phyloP scores from a whole-genome alignment of 2,329 filamentous ascomycete genomes.

The Fusarium equiseti region DNA sequence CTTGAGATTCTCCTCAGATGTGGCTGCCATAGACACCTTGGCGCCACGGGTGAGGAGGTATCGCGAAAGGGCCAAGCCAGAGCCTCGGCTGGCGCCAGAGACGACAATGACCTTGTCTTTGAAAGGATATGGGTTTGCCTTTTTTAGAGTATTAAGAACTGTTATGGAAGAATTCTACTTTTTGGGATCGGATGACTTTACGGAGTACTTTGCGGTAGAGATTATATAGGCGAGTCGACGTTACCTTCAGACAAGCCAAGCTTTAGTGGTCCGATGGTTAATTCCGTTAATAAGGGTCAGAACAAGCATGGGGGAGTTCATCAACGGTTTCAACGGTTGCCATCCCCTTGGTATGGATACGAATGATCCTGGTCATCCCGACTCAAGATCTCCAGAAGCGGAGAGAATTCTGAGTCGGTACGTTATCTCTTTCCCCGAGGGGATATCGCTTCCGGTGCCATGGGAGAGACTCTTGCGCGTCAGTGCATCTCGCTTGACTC shows the following conservation, averaged over 20 bases:
- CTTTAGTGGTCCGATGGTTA: background rate
- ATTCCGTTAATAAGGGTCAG: background rate
- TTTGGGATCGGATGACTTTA: background rate
- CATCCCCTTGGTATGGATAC: background rate
- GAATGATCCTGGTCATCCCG: background rate
- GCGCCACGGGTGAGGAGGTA: constrained; percentile 59
- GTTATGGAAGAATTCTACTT: background rate
- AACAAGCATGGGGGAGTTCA: background rate
- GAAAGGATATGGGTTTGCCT: constrained; percentile 45
- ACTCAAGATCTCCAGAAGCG: background rate
- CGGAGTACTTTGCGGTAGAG: background rate
- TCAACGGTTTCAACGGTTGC: background rate
- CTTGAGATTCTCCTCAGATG: constrained; percentile 46
- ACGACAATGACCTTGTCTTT: constrained; percentile 71
- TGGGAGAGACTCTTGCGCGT: constrained; percentile 8
- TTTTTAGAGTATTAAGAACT: background rate
- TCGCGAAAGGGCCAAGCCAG: constrained; percentile 65
- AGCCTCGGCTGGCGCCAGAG: constrained; percentile 69
- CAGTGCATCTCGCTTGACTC: background rate
- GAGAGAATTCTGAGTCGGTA: background rate
- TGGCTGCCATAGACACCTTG: constrained; percentile 49
- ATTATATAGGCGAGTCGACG: constrained; percentile 20
- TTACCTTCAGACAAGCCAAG: background rate
- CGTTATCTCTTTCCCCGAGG: constrained; percentile 24
- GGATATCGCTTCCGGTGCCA: background rate